A percentile compares a stretch with the other conserved stretches of the same genome.
Conservation (phyloP, 225 moss, liverwort and hornwort genomes). For the Marchantia paleacea region DNA sequence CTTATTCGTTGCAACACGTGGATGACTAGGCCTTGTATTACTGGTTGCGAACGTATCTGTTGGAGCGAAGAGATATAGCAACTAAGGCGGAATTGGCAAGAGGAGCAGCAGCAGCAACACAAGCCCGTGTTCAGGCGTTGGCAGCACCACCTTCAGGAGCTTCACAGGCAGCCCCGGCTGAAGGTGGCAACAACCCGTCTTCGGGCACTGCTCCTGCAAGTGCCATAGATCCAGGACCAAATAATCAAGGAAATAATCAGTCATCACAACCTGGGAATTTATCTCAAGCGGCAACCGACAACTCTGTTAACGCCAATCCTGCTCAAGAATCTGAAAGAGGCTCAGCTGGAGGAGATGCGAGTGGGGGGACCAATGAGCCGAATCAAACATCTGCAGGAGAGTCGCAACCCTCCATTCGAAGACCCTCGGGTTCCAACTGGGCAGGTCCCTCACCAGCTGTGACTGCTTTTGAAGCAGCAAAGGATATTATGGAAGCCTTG, state of each 20-base stretch:
- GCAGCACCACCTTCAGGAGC: conserved; percentile 55
- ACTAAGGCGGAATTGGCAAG: conserved; percentile 75
- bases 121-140: conserved; percentile 57
- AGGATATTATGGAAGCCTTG: conserved; percentile 98
- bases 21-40: conserved; percentile 81
- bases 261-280: conserved; percentile 63
- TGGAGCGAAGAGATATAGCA: conserved; percentile 98
- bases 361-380: conserved; percentile 49
- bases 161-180: conserved; percentile 35
- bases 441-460: conserved; percentile 75
- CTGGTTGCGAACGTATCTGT: conserved; percentile 93
- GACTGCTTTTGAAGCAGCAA: conserved; percentile 95
- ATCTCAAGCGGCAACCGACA: conserved; percentile 50
- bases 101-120: conserved; percentile 60
- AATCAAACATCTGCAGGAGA: conserved; percentile 52
- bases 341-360: conserved; percentile 52
- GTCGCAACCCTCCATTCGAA: conserved; percentile 62
- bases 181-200: conserved; percentile 32
- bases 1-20: background rate
- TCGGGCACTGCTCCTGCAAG: conserved; percentile 31
- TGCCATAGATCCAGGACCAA: conserved; percentile 24
- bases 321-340: conserved; percentile 78
- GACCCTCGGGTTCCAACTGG: conserved; percentile 63
- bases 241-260: conserved; percentile 46
- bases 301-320: conserved; percentile 31